Base-by-base conservation (phyloP, 352 stramenopile genomes). In the Globisporangium irregulare region DNA sequence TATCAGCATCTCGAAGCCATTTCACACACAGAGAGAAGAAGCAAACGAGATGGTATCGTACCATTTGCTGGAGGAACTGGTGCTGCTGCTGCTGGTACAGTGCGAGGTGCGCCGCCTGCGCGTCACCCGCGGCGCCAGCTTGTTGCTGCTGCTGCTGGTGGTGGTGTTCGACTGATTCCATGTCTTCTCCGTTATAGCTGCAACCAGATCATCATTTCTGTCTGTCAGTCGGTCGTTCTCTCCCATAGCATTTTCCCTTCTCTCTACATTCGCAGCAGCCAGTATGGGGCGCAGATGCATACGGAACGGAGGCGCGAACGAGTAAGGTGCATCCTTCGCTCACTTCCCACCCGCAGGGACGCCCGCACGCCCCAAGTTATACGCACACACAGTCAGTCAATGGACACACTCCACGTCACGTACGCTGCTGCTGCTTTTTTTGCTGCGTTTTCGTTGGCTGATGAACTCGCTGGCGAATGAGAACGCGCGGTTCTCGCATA, bases 41-140 rank as follows among this genome's bases (percentile, higher is more conserved):
- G 15, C 4, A 10, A 25, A 2, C 10, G 27, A 59, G 54, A 59
- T 1, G 15, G 25, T 24, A 48, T 67, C 76, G 61, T 64, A 93
- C 84, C 76, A 93, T 86, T 86, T 93, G 85, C 71, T 91, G 82
- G 18, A 93, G 78, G 46, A 89, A 88, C 70, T 93, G 85, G 53
- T 90, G 73, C 71, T 92, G 84, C 73, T 93, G 85, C 41, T 81
- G 75, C 72, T 93, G 85, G 74, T 93, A 91, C 36, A 91, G 72
- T 63, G 85, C 85, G 60, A 93, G 74, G 67, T 91, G 81, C 65
- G 78, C 75, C 34, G 70, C 66, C 58, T 82, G 73, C 20, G 63
- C 64, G 14, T 77, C 75, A 3, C 55, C 69, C 62, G 63, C 64
- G 10, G 75, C 75, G 3, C 51, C 69, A 50, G 71, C 59, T 18